Percentiles rank a stretch among this genome's conserved stretches.
Evolutionary conservation across 192 early-diverging fungal genomes (phyloP).

Genomic region (Mortierella alpina): DNA sequence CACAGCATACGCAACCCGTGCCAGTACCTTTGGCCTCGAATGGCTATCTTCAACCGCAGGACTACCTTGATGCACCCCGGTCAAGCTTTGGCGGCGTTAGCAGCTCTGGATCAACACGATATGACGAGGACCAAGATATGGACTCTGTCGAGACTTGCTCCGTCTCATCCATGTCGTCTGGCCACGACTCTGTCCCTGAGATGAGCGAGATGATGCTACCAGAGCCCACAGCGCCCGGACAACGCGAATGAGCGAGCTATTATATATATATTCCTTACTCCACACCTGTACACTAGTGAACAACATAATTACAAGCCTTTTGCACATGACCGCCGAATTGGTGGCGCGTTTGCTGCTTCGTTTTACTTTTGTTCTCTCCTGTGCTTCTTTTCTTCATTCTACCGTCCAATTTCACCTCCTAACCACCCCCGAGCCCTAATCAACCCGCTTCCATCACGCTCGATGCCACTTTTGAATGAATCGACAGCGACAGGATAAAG

Average conservation of each 20-base stretch:
- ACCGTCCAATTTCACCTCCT: too few relatives aligned
- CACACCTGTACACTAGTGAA: not conserved
- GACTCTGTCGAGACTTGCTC: slow-evolving; percentile 49
- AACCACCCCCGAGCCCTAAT: too few relatives aligned
- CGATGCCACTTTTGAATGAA: too few relatives aligned
- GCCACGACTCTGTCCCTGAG: slow-evolving; percentile 42
- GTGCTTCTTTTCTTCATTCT: too few relatives aligned
- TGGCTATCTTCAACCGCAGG: not conserved
- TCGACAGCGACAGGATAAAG: too few relatives aligned
- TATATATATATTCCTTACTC: not conserved
- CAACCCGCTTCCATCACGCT: too few relatives aligned
- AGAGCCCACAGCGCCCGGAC: not conserved
- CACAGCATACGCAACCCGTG: too few relatives aligned
- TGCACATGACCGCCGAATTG: too few relatives aligned
- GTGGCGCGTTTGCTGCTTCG: too few relatives aligned
- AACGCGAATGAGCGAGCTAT: not conserved
- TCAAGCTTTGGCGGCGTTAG: slow-evolving; percentile 14
- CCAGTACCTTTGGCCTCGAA: not conserved
- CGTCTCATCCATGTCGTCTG: slow-evolving; percentile 49
- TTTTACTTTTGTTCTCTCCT: too few relatives aligned
- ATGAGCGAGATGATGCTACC: slow-evolving; percentile 38
- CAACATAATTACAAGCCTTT: not conserved
- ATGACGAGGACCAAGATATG: slow-evolving; percentile 52
- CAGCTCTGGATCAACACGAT: slow-evolving; percentile 24
- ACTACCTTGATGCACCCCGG: slow-evolving; percentile 1